These are phyloP conservation scores for Fusarium bulbicola DNA, from an alignment of 2,329 filamentous ascomycete genomes.

Conservation along the genomic window DNA sequence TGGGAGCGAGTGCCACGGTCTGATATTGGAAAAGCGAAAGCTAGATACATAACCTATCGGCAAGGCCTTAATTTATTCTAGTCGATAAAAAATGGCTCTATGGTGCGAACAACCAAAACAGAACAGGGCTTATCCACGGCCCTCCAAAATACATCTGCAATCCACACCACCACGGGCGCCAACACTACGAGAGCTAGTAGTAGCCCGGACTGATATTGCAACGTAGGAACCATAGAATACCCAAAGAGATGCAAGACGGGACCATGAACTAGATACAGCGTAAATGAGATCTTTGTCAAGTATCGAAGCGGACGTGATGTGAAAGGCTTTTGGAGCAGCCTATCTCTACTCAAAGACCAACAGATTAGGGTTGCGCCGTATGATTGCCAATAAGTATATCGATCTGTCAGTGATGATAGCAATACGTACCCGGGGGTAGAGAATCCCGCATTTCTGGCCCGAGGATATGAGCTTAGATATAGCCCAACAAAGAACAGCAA, in stretches of 20 bases:
- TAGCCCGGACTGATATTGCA: not conserved
- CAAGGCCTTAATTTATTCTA: not conserved
- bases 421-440: not conserved
- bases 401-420: not conserved
- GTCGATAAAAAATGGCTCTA: not conserved
- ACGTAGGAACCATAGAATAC: not conserved
- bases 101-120: not conserved
- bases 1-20: fast-evolving
- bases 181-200: not conserved
- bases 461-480: not conserved
- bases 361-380: not conserved
- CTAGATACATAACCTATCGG: fast-evolving
- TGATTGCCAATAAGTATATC: not conserved
- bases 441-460: not conserved
- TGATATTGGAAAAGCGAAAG: too few species aligned
- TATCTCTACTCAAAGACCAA: not conserved
- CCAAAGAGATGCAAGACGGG: not conserved
- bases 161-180: not conserved
- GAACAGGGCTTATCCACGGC: not conserved
- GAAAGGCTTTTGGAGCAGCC: not conserved
- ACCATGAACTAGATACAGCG: not conserved
- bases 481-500: fast-evolving
- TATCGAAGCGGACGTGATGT: not conserved
- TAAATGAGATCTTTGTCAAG: not conserved
- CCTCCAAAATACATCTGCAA: not conserved